Base-by-base conservation (phyloP, 805 yeast genomes). In the Starmerella roubikii region DNA sequence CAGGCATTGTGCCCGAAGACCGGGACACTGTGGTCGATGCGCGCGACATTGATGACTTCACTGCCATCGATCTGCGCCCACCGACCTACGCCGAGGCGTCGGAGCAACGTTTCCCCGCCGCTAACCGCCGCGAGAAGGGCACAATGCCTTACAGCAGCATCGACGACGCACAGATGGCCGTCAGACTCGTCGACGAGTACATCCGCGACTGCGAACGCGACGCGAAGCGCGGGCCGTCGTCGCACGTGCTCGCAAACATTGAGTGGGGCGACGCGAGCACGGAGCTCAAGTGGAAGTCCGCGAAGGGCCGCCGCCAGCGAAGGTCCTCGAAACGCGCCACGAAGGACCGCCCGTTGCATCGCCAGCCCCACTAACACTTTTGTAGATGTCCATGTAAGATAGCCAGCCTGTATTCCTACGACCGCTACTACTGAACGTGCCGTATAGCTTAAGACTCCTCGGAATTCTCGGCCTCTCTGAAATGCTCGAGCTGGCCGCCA, bases 31-130 rank as follows among this genome's bases (percentile, higher is more conserved):
- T 51, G 11, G 37, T 53, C 3, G 41, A 41, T 21, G 30, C 36
- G 29, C 38, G 42, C 32, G 51, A 53, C 34, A 34, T 30, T 23
- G 60, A 54, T 10, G 65, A 32, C 18, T 70, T 66, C 47, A 61
- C 71, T 19, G 64, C 61, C 37, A 65, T 71, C 38, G 62, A 63
- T 34, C 53, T 68, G 30, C 65, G 72, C 38, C 61, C 65, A 39
- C 53, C 69, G 49, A 67, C 74, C 8, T 71, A 71, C 50, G 74
- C 74, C 11, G 76, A 71, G 55, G 73, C 65, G 19, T 72, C 72
- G 11, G 39, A 30, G 28, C 34, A 35, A 27, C 32, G 24, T 25
- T n/a, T 18, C 15, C 30, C 41, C 23, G 35, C 45, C 7, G 30
- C 26, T 17, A 19, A 33, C 22, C 31, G 34, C 21, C 32, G 35